Percentiles rank a stretch among this genome's conserved stretches.
Conservation (phyloP, 345 rosid species). For the Brassica napus region DNA sequence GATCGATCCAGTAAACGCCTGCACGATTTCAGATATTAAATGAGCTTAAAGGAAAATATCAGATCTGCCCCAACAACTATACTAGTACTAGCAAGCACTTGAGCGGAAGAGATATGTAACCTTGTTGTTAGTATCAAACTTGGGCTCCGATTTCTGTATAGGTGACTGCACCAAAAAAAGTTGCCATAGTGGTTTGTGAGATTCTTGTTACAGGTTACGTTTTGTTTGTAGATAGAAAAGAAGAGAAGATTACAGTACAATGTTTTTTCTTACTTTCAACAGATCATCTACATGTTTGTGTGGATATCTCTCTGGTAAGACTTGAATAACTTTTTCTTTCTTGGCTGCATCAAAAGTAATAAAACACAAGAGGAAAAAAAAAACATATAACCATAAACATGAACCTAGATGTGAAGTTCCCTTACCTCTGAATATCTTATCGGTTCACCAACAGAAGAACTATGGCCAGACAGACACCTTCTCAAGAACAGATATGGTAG, state of each 20-base stretch:
- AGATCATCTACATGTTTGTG: no score
- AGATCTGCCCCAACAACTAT: background rate
- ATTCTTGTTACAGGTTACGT: background rate
- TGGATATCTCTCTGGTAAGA: no score
- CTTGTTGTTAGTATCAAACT: constrained; percentile 47
- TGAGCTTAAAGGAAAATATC: background rate
- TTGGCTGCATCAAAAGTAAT: no score
- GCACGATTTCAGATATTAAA: constrained; percentile 18
- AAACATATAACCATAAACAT: no score
- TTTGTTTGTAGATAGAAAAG: no score
- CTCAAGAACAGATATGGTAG: constrained; percentile 12
- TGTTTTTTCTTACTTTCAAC: no score
- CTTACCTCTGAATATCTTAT: no score
- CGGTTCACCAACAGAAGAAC: no score
- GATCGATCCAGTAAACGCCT: constrained; percentile 80
- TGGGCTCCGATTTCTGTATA: constrained; percentile 42
- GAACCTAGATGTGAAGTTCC: no score
- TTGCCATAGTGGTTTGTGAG: constrained; percentile 11
- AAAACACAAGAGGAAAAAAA: no score
- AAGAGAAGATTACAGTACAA: no score
- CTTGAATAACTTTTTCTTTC: no score
- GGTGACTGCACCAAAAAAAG: constrained; percentile 42
- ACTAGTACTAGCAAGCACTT: background rate
- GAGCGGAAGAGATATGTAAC: constrained; percentile 36
- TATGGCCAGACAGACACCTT: background rate